These are phyloP conservation scores for Phaeosphaeria sp. DNA, from an alignment of 2,329 filamentous ascomycete species.

Conservation along the genomic window DNA sequence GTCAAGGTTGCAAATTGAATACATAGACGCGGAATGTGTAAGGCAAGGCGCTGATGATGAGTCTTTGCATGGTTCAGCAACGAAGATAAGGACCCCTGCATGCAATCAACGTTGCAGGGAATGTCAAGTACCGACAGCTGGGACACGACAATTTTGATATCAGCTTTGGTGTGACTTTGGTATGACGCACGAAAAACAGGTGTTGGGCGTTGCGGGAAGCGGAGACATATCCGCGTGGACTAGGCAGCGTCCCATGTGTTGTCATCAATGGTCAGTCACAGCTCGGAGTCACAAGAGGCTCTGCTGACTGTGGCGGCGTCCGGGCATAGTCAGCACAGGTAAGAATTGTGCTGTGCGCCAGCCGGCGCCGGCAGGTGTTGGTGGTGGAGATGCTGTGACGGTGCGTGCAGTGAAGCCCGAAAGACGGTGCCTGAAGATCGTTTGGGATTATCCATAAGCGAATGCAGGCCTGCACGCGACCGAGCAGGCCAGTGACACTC, in stretches of 20 bases:
- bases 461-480: constrained; percentile 15
- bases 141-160: constrained; percentile 1
- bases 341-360: neutral
- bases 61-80: neutral
- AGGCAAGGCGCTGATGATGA: neutral
- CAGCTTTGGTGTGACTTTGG: constrained; percentile 1
- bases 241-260: constrained; percentile 4
- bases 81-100: neutral
- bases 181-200: constrained; percentile 2
- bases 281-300: constrained; percentile 1
- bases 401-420: neutral
- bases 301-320: neutral
- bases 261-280: neutral
- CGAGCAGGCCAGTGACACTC: constrained; percentile 7
- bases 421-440: constrained; percentile 22
- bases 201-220: neutral
- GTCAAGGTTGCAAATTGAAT: no score
- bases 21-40: no score
- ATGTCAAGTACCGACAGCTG: neutral
- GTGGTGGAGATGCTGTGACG: neutral
- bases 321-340: neutral
- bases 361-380: neutral
- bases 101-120: neutral
- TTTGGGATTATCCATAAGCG: constrained; percentile 16
- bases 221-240: constrained; percentile 4